Percentiles rank a stretch among this genome's conserved stretches.
Evolutionary conservation across 129 eudicot genomes (phyloP).

Genomic region (Tagetes erecta): DNA sequence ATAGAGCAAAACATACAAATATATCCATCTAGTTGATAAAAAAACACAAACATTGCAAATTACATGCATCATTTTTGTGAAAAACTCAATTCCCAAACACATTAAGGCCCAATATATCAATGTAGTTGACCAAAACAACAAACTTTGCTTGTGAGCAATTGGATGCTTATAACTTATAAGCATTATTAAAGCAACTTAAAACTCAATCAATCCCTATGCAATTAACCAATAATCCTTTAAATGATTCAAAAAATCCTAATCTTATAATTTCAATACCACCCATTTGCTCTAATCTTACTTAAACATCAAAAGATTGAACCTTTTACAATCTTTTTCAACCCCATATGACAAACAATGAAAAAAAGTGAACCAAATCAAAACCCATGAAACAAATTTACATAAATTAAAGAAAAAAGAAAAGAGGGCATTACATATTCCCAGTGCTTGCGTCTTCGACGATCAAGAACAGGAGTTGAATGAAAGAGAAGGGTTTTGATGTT

Average conservation of each 20-base stretch:
- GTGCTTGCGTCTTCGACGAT: slow-evolving; percentile 59
- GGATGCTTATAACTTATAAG: slow-evolving; percentile 17
- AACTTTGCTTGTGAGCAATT: slow-evolving; percentile 7
- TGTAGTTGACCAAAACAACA: slow-evolving; percentile 1
- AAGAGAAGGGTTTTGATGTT: slow-evolving; percentile 40
- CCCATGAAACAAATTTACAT: background rate
- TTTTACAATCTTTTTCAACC: slow-evolving; percentile 13
- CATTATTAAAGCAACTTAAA: background rate
- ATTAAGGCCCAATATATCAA: background rate
- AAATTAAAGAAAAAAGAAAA: background rate
- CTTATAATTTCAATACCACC: background rate
- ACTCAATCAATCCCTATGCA: background rate
- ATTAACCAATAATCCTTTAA: background rate
- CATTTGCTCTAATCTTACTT: slow-evolving; percentile 8
- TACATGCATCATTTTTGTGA: no score
- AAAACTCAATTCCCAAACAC: background rate
- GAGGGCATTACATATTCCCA: slow-evolving; percentile 59
- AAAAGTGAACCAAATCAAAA: background rate
- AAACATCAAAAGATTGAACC: background rate
- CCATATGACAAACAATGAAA: background rate
- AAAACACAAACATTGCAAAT: background rate
- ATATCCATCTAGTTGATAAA: background rate
- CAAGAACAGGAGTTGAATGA: slow-evolving; percentile 67
- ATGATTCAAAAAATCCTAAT: background rate
- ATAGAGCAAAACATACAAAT: background rate